Conservation (phyloP, 257 asterid genomes). For the Scutellaria barbata region DNA sequence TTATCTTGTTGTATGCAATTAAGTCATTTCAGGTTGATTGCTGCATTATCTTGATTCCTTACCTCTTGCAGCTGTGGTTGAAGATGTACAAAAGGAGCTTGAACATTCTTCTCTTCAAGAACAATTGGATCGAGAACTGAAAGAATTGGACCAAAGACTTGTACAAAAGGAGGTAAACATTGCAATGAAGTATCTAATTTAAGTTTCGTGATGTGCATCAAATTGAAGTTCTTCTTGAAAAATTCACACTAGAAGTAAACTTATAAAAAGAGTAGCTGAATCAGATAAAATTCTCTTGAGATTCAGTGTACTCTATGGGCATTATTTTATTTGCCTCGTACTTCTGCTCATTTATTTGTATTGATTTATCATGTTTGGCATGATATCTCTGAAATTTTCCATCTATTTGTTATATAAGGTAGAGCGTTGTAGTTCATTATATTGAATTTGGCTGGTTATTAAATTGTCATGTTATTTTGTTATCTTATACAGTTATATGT, state of each 20-base stretch:
- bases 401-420: not conserved
- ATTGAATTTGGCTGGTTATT: not conserved
- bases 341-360: not conserved
- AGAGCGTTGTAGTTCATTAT: not conserved
- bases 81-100: slow-evolving; percentile 81
- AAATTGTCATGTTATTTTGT: not conserved
- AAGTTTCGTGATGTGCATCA: not conserved
- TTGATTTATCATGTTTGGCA: not conserved
- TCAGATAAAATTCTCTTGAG: not conserved
- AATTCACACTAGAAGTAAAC: not conserved
- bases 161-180: slow-evolving; percentile 85
- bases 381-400: not conserved
- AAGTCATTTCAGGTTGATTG: slow-evolving; percentile 3
- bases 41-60: slow-evolving; percentile 22
- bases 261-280: slow-evolving; percentile 12
- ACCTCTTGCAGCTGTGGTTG: slow-evolving; percentile 59
- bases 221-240: slow-evolving; percentile 1
- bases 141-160: slow-evolving; percentile 86
- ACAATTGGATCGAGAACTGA: slow-evolving; percentile 78
- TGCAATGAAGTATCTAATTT: slow-evolving; percentile 8
- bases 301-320: not conserved
- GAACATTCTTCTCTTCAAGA: slow-evolving; percentile 96
- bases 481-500: not conserved
- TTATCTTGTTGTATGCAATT: slow-evolving; percentile 17
- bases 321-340: too few relatives aligned